phyloP scores from a whole-genome alignment of 306 rosid species.

The Trichosanthes cucumerina region DNA sequence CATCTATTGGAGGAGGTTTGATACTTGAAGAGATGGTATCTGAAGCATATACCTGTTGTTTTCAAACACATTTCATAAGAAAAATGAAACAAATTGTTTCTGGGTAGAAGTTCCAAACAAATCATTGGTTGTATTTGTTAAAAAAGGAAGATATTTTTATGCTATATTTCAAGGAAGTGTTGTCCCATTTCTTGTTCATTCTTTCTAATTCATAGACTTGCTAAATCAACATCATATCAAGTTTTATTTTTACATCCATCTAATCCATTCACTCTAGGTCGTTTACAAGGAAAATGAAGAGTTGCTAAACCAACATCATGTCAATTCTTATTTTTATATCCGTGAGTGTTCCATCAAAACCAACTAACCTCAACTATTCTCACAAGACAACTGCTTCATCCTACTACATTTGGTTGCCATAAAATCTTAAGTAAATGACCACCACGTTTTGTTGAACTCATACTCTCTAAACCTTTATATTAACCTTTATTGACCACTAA shows the following conservation, averaged over 20 bases:
- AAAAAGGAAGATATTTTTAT: neutral
- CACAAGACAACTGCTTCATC: no score
- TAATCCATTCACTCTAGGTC: no score
- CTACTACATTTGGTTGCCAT: neutral
- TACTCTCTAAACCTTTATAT: no score
- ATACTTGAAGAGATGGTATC: constrained; percentile 51
- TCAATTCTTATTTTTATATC: neutral
- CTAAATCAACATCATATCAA: no score
- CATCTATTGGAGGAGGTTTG: constrained; percentile 70
- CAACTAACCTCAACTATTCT: neutral
- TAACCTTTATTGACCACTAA: no score
- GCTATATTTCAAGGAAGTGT: neutral
- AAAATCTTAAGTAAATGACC: no score
- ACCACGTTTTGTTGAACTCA: no score
- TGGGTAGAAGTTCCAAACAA: neutral
- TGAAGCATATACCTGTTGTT: constrained; percentile 60
- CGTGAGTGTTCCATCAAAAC: no score
- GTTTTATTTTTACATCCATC: no score
- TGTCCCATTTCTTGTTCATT: neutral
- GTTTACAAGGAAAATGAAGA: no score
- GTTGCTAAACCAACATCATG: neutral
- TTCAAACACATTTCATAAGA: neutral
- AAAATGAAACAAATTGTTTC: neutral
- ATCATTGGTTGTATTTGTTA: neutral
- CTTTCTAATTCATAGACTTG: no score